Percentiles rank a stretch among this genome's conserved stretches.
Evolutionary conservation across 495 filamentous ascomycete genomes (phyloP).

Genomic region (Bathelium albidoporum): DNA sequence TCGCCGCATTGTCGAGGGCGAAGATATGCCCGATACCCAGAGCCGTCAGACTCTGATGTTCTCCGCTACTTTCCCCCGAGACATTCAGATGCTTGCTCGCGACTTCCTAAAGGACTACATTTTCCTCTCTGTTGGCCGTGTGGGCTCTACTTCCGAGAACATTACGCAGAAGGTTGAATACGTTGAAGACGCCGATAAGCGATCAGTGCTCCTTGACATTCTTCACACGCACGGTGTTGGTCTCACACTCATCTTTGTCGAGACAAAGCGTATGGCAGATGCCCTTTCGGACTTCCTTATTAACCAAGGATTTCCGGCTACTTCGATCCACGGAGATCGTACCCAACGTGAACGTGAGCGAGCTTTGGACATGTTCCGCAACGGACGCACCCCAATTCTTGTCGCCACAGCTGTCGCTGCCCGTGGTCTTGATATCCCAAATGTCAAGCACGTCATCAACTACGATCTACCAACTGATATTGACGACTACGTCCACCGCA

Average conservation of each 20-base stretch:
- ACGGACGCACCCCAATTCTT: conserved; percentile 85
- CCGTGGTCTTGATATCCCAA: conserved; percentile 91
- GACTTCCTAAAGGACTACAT: conserved; percentile 98
- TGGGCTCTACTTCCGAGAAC: conserved; percentile 99
- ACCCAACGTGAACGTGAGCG: conserved; percentile 98
- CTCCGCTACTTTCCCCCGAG: conserved; percentile 95
- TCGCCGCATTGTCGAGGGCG: conserved; percentile 92
- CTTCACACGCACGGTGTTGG: conserved; percentile 88
- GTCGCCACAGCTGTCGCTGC: conserved; percentile 97
- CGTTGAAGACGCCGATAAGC: conserved; percentile 94
- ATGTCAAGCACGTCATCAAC: conserved; percentile 97
- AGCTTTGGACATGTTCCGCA: conserved; percentile 91
- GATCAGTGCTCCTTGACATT: conserved; percentile 92
- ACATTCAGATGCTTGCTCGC: conserved; percentile 96
- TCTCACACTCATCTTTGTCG: conserved; percentile 94
- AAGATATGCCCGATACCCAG: conserved; percentile 86
- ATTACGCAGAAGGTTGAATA: conserved; percentile 99
- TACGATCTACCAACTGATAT: conserved; percentile 98
- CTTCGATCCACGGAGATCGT: conserved; percentile 91
- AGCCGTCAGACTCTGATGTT: conserved; percentile 98
- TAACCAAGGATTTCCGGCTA: conserved; percentile 97
- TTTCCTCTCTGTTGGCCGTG: conserved; percentile 96
- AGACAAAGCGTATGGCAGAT: conserved; percentile 99
- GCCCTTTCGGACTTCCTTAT: conserved; percentile 93
- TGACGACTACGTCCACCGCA: conserved; percentile 98